Evolutionary conservation across 768 basidiomycete species (phyloP).

Genomic region (Amanita subjunquillea): DNA sequence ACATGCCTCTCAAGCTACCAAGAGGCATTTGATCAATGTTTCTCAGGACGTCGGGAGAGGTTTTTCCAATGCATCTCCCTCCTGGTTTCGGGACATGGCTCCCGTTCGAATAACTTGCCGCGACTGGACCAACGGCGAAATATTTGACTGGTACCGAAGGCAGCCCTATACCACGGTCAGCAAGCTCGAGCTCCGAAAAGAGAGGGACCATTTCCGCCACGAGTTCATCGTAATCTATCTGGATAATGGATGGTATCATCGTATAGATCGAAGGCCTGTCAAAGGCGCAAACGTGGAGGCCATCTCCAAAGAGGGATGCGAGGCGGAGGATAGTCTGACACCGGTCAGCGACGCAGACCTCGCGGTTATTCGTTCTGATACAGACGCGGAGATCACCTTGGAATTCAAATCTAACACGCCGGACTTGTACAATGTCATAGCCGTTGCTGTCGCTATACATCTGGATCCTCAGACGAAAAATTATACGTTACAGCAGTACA

Average conservation of each 20-base stretch:
- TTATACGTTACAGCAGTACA: not conserved
- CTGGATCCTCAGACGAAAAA: not conserved
- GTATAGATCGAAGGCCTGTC: not conserved
- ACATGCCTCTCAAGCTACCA: no score
- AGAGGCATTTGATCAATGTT: no score
- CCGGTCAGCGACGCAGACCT: not conserved
- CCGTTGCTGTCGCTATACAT: not conserved
- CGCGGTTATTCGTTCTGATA: no score
- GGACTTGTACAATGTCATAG: not conserved
- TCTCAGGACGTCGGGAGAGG: no score
- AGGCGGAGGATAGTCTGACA: not conserved
- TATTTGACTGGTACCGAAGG: constrained; percentile 11
- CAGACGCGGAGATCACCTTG: no score
- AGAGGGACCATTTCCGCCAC: not conserved
- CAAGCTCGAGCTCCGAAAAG: not conserved
- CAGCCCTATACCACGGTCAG: not conserved
- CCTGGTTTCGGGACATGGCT: no score
- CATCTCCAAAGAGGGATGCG: not conserved
- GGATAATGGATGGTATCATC: not conserved
- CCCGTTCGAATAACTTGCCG: no score
- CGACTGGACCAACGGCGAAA: constrained; percentile 3
- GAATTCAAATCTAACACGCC: not conserved
- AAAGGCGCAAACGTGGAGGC: not conserved
- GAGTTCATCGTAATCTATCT: not conserved
- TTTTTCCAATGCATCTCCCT: no score